Conservation (phyloP, 1,284 basidiomycete genomes). For the Heimioporus punctisporus region DNA sequence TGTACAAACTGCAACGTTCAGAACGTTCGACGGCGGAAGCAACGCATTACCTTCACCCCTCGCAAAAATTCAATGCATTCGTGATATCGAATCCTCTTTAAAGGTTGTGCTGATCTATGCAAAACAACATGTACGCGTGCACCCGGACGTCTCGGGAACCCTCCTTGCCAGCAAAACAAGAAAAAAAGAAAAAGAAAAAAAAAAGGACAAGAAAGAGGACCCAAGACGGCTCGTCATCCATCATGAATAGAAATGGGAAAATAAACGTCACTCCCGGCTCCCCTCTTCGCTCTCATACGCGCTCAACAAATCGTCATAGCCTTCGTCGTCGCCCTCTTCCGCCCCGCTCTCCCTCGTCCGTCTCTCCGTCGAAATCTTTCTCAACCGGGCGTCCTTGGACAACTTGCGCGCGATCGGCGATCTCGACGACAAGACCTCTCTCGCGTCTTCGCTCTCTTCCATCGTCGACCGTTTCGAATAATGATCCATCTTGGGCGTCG, state of each 20-base stretch:
- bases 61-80: no score
- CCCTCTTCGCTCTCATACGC: constrained; percentile 77
- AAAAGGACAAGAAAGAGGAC: no score
- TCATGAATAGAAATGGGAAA: neutral
- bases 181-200: no score
- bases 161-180: no score
- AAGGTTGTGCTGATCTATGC: no score
- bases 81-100: no score
- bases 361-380: constrained; percentile 47
- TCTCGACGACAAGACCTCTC: constrained; percentile 20
- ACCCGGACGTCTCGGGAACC: no score
- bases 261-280: constrained; percentile 29
- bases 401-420: constrained; percentile 45
- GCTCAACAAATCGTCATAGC: constrained; percentile 74
- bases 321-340: constrained; percentile 77
- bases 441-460: neutral
- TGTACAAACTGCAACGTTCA: no score
- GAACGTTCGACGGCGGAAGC: no score
- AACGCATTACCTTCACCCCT: no score
- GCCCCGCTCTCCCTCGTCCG: constrained; percentile 58
- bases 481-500: constrained; percentile 56
- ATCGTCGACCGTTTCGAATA: constrained; percentile 36
- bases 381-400: constrained; percentile 44
- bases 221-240: no score
- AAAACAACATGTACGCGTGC: no score